Percentiles rank a stretch among this genome's conserved stretches.
Conservation (phyloP, 345 rosid species). For the Pelargonium nanum region DNA sequence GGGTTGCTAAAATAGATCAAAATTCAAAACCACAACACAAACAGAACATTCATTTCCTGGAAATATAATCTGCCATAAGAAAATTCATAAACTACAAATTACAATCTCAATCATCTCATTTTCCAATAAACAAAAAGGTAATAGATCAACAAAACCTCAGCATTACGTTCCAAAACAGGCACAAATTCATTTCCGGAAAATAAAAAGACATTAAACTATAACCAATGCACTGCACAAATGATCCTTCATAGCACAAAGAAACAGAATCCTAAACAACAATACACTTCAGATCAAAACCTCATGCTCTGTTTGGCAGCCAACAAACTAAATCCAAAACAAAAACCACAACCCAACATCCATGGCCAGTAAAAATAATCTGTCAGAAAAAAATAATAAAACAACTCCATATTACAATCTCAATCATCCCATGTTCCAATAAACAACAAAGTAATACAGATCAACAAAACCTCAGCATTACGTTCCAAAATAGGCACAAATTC, state of each 20-base stretch:
- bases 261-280: not conserved
- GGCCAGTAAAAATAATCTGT: not conserved
- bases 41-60: not conserved
- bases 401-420: not conserved
- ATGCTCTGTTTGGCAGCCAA: not conserved
- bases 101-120: not conserved
- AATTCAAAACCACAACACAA: not conserved
- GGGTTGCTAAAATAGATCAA: not conserved
- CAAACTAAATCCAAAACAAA: not conserved
- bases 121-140: no score
- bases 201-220: not conserved
- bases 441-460: no score
- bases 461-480: not conserved
- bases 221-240: not conserved
- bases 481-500: not conserved
- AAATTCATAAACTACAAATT: no score
- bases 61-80: no score
- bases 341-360: not conserved
- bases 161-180: not conserved
- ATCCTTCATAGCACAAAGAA: not conserved
- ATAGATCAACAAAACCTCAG: not conserved
- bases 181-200: no score
- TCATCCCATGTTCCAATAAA: not conserved
- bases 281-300: not conserved
- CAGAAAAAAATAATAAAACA: not conserved